These are phyloP conservation scores for Leccinum pellstonianum DNA, from an alignment of 768 basidiomycete genomes.

Conservation along the genomic window DNA sequence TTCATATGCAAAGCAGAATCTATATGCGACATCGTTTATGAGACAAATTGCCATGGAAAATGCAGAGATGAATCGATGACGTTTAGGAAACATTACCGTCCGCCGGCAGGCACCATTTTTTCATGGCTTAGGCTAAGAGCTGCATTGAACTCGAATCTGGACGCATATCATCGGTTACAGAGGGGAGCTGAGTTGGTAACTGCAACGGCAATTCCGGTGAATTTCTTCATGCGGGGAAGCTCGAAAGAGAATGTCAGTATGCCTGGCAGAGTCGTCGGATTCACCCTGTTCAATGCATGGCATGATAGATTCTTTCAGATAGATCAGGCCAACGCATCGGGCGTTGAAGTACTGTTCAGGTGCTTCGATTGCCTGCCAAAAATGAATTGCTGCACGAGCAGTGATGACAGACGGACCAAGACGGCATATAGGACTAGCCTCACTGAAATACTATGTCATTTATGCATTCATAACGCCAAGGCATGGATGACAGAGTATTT, in stretches of 20 bases:
- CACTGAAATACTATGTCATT: neutral
- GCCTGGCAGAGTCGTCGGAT: neutral
- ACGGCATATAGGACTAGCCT: neutral
- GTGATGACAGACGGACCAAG: neutral
- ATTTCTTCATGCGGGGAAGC: neutral
- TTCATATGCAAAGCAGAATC: neutral
- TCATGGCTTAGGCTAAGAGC: conserved; percentile 27
- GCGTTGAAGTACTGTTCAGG: neutral
- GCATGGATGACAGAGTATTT: neutral
- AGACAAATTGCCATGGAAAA: neutral
- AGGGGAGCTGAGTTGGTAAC: conserved; percentile 45
- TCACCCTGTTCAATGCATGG: neutral
- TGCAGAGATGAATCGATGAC: neutral
- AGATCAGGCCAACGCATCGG: neutral
- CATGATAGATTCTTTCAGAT: conserved; percentile 21
- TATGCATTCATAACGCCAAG: neutral
- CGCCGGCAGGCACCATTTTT: conserved; percentile 39
- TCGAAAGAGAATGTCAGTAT: neutral
- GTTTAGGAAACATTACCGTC: conserved; percentile 43
- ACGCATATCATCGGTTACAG: conserved; percentile 44
- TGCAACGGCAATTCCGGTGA: conserved; percentile 40
- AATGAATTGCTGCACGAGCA: neutral
- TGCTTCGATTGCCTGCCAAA: neutral
- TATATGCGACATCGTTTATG: neutral
- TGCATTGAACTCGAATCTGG: neutral